Percentiles rank a stretch among this genome's conserved stretches.
Evolutionary conservation across 345 rosid genomes (phyloP).

Genomic region (Arabidopsis suecica): DNA sequence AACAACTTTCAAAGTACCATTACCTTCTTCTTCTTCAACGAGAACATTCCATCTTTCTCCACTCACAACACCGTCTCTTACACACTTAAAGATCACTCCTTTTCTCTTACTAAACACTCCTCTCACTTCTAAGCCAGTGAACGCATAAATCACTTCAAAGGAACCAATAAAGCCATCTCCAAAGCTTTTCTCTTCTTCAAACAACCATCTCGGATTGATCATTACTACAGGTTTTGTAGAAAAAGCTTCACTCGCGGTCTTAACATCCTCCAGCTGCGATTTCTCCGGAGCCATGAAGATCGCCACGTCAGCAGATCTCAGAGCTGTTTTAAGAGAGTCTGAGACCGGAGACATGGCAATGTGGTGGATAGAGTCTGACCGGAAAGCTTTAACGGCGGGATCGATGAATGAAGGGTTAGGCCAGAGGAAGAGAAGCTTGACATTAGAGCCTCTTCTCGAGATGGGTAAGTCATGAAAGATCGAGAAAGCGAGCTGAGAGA

Average conservation of each 20-base stretch:
- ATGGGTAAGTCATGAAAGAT: conserved; percentile 60
- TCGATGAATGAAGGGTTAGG: conserved; percentile 47
- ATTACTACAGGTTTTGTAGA: conserved; percentile 75
- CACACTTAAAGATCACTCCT: conserved; percentile 80
- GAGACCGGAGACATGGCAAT: conserved; percentile 49
- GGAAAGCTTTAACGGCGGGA: conserved; percentile 51
- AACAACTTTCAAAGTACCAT: conserved; percentile 65
- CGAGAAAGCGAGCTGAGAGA: conserved; percentile 60
- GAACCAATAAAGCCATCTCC: conserved; percentile 65
- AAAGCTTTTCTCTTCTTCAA: conserved; percentile 64
- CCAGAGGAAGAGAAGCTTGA: conserved; percentile 64
- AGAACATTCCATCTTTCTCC: conserved; percentile 79
- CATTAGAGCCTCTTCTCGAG: conserved; percentile 61
- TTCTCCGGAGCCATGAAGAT: conserved; percentile 70
- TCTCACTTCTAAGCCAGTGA: conserved; percentile 73
- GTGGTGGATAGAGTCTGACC: conserved; percentile 50
- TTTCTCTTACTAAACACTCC: conserved; percentile 72
- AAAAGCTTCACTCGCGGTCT: conserved; percentile 47
- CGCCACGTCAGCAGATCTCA: conserved; percentile 64
- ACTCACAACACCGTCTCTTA: conserved; percentile 78
- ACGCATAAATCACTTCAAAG: conserved; percentile 83
- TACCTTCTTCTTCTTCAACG: conserved; percentile 80
- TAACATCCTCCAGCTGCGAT: conserved; percentile 52
- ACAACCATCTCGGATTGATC: conserved; percentile 77
- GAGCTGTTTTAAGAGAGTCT: conserved; percentile 19